These are phyloP conservation scores for Groenewaldozyma tartarivorans DNA, from an alignment of 805 yeast genomes.

Conservation along the genomic window DNA sequence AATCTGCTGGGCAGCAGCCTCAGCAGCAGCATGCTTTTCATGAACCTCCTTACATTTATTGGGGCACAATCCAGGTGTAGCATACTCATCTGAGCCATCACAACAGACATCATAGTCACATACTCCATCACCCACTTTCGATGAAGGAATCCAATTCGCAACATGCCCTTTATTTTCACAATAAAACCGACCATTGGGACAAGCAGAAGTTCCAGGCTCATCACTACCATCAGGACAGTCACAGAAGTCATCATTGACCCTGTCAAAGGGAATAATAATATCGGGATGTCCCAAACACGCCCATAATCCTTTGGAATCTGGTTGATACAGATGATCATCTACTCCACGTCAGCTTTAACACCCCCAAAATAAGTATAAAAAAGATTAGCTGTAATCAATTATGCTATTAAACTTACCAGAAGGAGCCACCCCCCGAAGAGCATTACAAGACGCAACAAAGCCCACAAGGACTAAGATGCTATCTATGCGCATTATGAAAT, in stretches of 20 bases:
- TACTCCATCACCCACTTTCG: conserved; percentile 74
- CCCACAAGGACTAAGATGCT: no score
- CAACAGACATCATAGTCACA: conserved; percentile 88
- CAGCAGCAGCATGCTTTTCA: conserved; percentile 26
- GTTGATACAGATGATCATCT: conserved; percentile 32
- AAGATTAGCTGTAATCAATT: no score
- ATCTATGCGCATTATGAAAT: no score
- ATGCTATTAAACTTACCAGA: no score
- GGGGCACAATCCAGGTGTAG: conserved; percentile 41
- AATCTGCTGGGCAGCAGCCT: conserved; percentile 14
- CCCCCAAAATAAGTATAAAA: no score
- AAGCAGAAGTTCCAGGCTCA: conserved; percentile 92
- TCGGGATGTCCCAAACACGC: conserved; percentile 59
- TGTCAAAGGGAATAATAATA: conserved; percentile 47
- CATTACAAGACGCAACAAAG: no score
- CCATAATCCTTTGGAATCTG: conserved; percentile 51
- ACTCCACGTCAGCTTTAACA: background rate
- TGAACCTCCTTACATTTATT: conserved; percentile 46
- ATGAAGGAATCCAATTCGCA: conserved; percentile 53
- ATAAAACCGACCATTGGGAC: conserved; percentile 49
- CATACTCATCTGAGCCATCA: conserved; percentile 84
- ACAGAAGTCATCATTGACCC: conserved; percentile 81
- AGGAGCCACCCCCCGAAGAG: no score
- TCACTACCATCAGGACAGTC: conserved; percentile 98
- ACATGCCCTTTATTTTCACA: conserved; percentile 70